Conservation (phyloP, 805 yeast genomes). For the Scheffersomyces stipitis region DNA sequence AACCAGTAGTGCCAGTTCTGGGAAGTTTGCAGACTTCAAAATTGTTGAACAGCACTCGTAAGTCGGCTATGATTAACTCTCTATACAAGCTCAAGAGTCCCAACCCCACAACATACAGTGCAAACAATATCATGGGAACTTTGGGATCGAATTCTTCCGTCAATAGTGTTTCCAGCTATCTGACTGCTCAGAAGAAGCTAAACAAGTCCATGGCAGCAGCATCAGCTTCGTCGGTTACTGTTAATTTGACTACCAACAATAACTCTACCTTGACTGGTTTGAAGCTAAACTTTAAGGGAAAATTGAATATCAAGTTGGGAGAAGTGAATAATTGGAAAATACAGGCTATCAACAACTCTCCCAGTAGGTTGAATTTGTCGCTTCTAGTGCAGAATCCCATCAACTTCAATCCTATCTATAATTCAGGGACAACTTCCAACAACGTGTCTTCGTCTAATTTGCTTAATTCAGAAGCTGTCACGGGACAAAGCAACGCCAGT, state of each 20-base stretch:
- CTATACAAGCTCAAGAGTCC: conserved; percentile 16
- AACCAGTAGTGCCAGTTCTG: conserved; percentile 7
- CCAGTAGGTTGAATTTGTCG: conserved; percentile 51
- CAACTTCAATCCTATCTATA: conserved; percentile 23
- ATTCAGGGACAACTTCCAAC: conserved; percentile 5
- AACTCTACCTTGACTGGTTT: conserved; percentile 38
- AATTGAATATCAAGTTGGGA: conserved; percentile 59
- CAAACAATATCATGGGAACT: background rate
- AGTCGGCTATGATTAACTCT: conserved; percentile 22
- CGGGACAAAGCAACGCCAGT: conserved; percentile 5
- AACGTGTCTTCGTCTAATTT: conserved; percentile 17
- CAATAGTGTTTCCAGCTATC: background rate
- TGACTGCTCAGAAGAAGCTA: background rate
- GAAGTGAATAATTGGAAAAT: conserved; percentile 61
- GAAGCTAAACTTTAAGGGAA: conserved; percentile 60
- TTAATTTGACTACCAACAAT: conserved; percentile 30
- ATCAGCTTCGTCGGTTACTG: conserved; percentile 31
- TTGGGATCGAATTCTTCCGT: background rate
- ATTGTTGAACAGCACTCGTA: conserved; percentile 10
- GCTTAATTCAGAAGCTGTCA: conserved; percentile 6
- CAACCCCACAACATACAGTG: background rate
- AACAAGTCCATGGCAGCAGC: conserved; percentile 4
- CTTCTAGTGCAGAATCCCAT: conserved; percentile 34
- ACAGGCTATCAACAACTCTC: conserved; percentile 62
- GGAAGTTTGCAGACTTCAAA: conserved; percentile 1